Evolutionary conservation across 2,329 filamentous ascomycete species (phyloP).

Genomic region (Aspergillus sojae): DNA sequence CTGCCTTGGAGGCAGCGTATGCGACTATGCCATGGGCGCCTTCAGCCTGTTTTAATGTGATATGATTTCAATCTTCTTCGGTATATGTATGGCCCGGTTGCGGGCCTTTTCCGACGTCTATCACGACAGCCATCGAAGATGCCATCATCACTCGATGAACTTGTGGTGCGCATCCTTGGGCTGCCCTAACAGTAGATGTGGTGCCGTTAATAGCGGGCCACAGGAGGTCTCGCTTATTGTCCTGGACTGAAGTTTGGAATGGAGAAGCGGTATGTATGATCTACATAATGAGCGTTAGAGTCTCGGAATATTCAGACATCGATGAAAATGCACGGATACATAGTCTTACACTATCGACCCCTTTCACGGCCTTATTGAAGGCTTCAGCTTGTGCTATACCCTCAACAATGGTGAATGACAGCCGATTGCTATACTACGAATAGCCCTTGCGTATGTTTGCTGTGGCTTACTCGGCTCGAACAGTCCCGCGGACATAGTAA

Average conservation of each 20-base stretch:
- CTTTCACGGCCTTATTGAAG: neutral
- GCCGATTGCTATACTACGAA: neutral
- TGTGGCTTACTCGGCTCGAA: neutral
- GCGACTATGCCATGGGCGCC: too few species aligned
- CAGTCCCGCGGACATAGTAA: neutral
- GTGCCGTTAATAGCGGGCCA: slow-evolving; percentile 9
- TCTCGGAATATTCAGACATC: too few species aligned
- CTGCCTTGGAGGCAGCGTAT: neutral
- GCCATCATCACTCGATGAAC: too few species aligned
- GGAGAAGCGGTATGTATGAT: neutral
- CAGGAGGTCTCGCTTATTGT: slow-evolving; percentile 6
- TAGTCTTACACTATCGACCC: neutral
- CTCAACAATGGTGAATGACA: neutral
- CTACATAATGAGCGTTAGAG: too few species aligned
- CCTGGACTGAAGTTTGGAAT: neutral
- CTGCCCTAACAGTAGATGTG: neutral
- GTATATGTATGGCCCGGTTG: neutral
- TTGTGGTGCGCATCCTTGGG: too few species aligned
- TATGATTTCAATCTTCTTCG: slow-evolving; percentile 3
- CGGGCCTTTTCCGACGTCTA: neutral
- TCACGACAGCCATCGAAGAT: slow-evolving; percentile 4
- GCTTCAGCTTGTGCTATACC: neutral
- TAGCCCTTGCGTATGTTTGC: neutral
- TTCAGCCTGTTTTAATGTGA: neutral
- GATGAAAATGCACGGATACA: too few species aligned